Conservation (phyloP, 2,329 filamentous ascomycete species). For the Zopfia rhizophila region DNA sequence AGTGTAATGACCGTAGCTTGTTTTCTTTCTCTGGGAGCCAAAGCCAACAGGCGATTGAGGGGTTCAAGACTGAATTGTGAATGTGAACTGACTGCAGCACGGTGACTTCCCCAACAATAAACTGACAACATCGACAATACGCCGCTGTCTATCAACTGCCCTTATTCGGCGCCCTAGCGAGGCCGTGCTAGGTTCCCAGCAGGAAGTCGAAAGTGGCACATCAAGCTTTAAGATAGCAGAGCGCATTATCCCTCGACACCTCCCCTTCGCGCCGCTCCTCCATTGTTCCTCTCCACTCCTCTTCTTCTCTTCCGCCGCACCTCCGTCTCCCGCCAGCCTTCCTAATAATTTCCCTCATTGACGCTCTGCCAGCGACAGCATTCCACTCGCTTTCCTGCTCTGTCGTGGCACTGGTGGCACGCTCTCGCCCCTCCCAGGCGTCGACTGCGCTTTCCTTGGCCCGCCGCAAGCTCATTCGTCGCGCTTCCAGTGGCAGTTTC, state of each 20-base stretch:
- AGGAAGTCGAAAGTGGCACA: constrained; percentile 14
- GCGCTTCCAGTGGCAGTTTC: constrained; percentile 21
- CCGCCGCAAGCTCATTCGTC: constrained; percentile 19
- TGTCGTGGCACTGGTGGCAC: constrained; percentile 25
- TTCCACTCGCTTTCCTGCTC: constrained; percentile 4
- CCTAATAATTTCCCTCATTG: constrained; percentile 4
- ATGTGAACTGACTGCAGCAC: too few species aligned
- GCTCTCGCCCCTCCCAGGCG: constrained; percentile 15
- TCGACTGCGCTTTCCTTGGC: constrained; percentile 23
- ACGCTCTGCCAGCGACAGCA: neutral
- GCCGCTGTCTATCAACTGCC: constrained; percentile 9
- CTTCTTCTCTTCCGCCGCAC: constrained; percentile 12
- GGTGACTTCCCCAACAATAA: too few species aligned
- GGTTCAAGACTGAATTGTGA: neutral
- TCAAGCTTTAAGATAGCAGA: constrained; percentile 28
- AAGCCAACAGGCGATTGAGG: neutral
- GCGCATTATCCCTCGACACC: constrained; percentile 11
- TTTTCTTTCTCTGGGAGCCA: neutral
- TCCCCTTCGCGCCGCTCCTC: neutral
- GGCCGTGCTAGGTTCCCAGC: constrained; percentile 18
- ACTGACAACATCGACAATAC: neutral
- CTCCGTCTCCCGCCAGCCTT: constrained; percentile 6
- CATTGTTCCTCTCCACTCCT: neutral
- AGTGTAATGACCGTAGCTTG: neutral
- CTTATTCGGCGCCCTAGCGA: constrained; percentile 15